Evolutionary conservation across 345 rosid genomes (phyloP).

Genomic region (Acer campestre): DNA sequence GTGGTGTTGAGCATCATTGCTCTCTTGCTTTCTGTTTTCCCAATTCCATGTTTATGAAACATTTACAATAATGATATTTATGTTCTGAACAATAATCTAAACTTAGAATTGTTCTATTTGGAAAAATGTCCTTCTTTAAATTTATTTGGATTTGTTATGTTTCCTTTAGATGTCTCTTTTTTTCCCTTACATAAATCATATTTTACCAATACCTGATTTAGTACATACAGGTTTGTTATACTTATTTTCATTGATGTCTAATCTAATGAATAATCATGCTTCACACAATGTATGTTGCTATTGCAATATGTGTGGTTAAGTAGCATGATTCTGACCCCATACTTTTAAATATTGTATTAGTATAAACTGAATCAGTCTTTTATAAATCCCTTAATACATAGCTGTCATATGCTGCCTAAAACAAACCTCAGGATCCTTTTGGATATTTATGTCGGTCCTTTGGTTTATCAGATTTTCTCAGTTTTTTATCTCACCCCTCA

Average conservation of each 20-base stretch:
- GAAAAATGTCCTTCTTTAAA: not conserved
- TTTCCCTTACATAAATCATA: not conserved
- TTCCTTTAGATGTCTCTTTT: not conserved
- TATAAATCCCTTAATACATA: not conserved
- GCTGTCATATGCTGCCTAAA: not conserved
- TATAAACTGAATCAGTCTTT: not conserved
- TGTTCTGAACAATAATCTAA: not conserved
- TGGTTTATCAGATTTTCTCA: constrained; percentile 81
- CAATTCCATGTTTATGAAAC: not conserved
- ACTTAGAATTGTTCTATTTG: not conserved
- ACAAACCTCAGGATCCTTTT: constrained; percentile 2
- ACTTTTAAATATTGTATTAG: not conserved
- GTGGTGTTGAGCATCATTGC: not conserved
- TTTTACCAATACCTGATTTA: not conserved
- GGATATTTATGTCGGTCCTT: constrained; percentile 26
- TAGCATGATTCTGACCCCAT: constrained; percentile 8
- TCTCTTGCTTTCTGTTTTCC: constrained; percentile 1
- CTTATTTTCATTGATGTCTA: not conserved
- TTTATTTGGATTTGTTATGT: not conserved
- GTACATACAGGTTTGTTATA: not conserved
- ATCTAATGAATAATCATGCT: not conserved
- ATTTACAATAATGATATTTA: not conserved
- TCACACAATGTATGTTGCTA: not conserved
- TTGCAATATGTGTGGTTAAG: constrained; percentile 5
- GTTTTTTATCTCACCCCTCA: constrained; percentile 95